These are phyloP conservation scores for Colletotrichum tamarilloi DNA, from an alignment of 2,329 filamentous ascomycete genomes.

Conservation along the genomic window DNA sequence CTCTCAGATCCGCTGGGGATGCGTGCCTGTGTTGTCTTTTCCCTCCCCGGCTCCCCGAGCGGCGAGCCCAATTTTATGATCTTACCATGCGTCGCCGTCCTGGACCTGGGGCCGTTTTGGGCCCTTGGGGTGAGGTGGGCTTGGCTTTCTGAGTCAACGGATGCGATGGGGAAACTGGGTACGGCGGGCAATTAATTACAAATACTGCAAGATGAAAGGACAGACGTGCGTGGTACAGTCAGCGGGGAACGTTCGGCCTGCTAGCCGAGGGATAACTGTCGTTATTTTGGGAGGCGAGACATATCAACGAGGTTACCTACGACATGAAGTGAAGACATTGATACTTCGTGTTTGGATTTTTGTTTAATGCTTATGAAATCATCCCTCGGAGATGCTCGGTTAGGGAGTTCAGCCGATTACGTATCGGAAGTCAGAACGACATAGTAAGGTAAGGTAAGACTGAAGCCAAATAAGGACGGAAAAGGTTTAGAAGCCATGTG, in stretches of 20 bases:
- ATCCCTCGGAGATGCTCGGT: neutral
- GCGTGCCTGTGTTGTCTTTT: neutral
- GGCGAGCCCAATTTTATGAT: neutral
- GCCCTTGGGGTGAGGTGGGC: neutral
- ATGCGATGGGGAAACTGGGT: constrained; percentile 21
- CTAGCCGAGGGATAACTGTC: neutral
- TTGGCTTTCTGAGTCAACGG: constrained; percentile 14
- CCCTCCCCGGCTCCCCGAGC: neutral
- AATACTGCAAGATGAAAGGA: constrained; percentile 26
- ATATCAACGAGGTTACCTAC: neutral
- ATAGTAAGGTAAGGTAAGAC: neutral
- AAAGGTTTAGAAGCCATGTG: neutral
- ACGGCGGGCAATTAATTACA: constrained; percentile 28
- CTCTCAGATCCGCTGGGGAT: too few relatives aligned
- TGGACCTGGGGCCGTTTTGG: neutral
- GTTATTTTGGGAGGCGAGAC: neutral
- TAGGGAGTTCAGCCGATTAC: neutral
- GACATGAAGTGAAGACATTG: neutral
- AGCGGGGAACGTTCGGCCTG: neutral
- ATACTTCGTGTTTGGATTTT: neutral
- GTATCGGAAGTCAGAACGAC: neutral
- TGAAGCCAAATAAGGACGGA: neutral
- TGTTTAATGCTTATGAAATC: constrained; percentile 1
- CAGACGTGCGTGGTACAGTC: neutral
- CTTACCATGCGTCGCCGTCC: neutral